Conservation (phyloP, 192 early-diverging fungal genomes). For the Tieghemiomyces parasiticus region DNA sequence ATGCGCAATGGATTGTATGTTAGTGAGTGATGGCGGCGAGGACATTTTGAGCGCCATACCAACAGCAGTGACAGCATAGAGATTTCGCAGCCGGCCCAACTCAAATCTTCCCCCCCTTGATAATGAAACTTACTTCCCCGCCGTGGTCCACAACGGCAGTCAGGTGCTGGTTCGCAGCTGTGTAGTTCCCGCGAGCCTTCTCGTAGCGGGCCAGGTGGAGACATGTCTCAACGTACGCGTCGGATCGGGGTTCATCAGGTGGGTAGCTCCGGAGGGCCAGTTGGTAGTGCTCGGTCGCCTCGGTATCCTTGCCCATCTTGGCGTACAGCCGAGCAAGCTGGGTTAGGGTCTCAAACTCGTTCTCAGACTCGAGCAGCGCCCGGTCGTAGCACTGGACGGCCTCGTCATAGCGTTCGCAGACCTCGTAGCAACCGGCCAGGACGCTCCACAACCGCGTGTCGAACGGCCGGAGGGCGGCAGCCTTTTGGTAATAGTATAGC, state of each 20-base stretch:
- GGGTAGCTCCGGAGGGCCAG: constrained; percentile 18
- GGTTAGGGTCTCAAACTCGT: constrained; percentile 33
- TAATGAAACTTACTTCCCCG: no score
- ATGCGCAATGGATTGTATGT: no score
- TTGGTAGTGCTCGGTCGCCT: constrained; percentile 45
- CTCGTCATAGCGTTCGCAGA: constrained; percentile 25
- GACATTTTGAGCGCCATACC: no score
- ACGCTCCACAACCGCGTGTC: constrained; percentile 82
- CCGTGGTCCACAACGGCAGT: no score
- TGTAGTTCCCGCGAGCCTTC: no score
- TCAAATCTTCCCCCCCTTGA: no score
- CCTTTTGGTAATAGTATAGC: constrained; percentile 66
- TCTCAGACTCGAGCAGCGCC: constrained; percentile 51
- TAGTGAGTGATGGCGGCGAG: no score
- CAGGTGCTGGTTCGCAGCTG: no score
- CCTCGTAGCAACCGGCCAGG: constrained; percentile 60
- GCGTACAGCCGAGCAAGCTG: constrained; percentile 44
- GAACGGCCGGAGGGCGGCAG: constrained; percentile 52
- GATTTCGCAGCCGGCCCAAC: no score
- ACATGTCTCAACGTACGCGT: no score
- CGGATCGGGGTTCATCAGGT: constrained; percentile 13
- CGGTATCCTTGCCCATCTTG: constrained; percentile 28
- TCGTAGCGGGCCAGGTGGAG: no score
- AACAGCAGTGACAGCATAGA: no score
- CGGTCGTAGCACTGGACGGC: constrained; percentile 65